Conservation (phyloP, 495 filamentous ascomycete species). For the Xylaria longipes region DNA sequence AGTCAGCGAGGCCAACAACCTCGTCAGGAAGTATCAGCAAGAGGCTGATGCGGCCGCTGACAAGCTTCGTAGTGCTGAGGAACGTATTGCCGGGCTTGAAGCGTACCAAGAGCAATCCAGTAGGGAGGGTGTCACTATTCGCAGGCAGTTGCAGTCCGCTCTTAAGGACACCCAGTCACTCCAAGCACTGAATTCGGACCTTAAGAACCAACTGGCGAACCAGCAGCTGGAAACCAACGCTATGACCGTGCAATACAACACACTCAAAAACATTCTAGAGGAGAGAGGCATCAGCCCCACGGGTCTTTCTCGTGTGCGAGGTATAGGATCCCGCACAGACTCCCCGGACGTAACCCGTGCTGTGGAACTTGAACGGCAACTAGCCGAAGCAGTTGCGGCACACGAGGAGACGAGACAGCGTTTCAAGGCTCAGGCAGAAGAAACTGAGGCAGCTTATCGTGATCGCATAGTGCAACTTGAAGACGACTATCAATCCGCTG, state of each 20-base stretch:
- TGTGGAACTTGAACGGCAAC: constrained; percentile 87
- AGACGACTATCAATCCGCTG: constrained; percentile 97
- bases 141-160: constrained; percentile 84
- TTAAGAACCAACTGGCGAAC: constrained; percentile 77
- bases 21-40: constrained; percentile 85
- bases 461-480: constrained; percentile 93
- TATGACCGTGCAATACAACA: constrained; percentile 85
- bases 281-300: constrained; percentile 84
- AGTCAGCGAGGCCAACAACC: constrained; percentile 73
- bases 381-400: constrained; percentile 75
- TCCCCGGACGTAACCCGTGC: constrained; percentile 84
- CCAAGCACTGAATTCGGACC: constrained; percentile 76
- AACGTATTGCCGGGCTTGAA: constrained; percentile 93
- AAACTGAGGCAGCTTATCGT: constrained; percentile 82
- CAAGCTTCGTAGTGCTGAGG: constrained; percentile 89
- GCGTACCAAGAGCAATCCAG: constrained; percentile 97
- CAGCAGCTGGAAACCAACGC: constrained; percentile 91
- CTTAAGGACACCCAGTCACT: constrained; percentile 79
- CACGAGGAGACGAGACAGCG: constrained; percentile 82
- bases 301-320: constrained; percentile 52
- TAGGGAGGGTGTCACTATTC: constrained; percentile 84
- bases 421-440: constrained; percentile 79
- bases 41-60: constrained; percentile 90
- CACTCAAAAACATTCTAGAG: constrained; percentile 87
- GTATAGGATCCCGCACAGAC: constrained; percentile 66